Percentiles rank a stretch among this genome's conserved stretches.
These are phyloP conservation scores for Graphilbum sp. DNA, from an alignment of 2,329 filamentous ascomycete species.

Conservation along the genomic window DNA sequence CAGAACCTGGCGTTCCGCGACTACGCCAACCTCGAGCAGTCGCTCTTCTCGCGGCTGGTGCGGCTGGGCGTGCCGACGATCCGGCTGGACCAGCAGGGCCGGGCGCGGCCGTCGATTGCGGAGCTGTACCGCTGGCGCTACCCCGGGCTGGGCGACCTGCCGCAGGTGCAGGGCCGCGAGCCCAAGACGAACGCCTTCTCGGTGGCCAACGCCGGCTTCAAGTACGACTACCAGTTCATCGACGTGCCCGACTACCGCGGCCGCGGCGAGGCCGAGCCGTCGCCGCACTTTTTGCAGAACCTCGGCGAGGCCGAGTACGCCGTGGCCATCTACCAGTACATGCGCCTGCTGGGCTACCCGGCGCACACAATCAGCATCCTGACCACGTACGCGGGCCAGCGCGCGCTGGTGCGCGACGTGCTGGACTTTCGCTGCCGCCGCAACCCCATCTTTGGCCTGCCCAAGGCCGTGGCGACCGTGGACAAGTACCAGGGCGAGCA, in stretches of 20 bases:
- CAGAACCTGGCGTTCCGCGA: constrained; percentile 89
- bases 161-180: constrained; percentile 45
- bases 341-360: constrained; percentile 88
- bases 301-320: constrained; percentile 93
- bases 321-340: constrained; percentile 91
- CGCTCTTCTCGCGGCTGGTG: constrained; percentile 79
- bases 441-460: constrained; percentile 75
- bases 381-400: constrained; percentile 85
- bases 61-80: constrained; percentile 85
- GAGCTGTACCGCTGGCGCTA: constrained; percentile 92
- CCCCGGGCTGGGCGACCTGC: constrained; percentile 59
- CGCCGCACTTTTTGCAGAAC: constrained; percentile 91
- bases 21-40: constrained; percentile 92
- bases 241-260: constrained; percentile 89
- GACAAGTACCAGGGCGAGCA: constrained; percentile 99
- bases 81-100: constrained; percentile 82
- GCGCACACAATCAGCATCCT: constrained; percentile 72
- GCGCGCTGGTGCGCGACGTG: constrained; percentile 76
- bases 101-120: constrained; percentile 74
- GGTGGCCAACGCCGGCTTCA: constrained; percentile 77
- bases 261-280: constrained; percentile 72
- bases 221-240: constrained; percentile 92
- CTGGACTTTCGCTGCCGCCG: constrained; percentile 66
- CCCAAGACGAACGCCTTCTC: constrained; percentile 44
- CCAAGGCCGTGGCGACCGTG: constrained; percentile 80